Evolutionary conservation across 371 early-diverging fungal species (phyloP), one percentile per base, ranked within the genome.

Genomic region (Actinomucor elegans): DNA sequence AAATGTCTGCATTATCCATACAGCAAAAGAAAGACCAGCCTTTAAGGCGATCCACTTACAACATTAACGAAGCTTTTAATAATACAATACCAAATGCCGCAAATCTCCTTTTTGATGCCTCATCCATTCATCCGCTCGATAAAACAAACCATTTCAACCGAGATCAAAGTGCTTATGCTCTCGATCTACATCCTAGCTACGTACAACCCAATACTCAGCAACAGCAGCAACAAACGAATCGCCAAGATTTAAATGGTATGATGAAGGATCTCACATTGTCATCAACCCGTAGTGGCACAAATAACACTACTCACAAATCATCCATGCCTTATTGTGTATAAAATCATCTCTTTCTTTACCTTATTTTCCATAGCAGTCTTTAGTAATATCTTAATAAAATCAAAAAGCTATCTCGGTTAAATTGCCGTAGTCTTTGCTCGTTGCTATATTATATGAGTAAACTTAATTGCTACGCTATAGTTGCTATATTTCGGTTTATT

Each of bases 41-140:
- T 18, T 49, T 49, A 29, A 36, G 36, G 20, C 37, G 49, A 8
- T 49, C 49, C 24, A 49, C 49, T 4, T 49, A 49, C 26, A 49
- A 49, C 29, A 49, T 49, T 18, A 20, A 28, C 27, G 49, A 49
- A 15, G 49, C 49, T 29, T 49, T 37, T 8, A 38, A 49, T 17
- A 29, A 31, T 9, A 31, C 32, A 21, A 47, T 47, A 31, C 32
- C 49, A 26, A 28, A 40, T 24, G 10, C 37, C 15, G 15, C 36
- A 26, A 35, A 49, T n/a, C n/a, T n/a, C 29, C 8, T 35, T 3
- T 14, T 49, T 5, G 38, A 49, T 15, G 0, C 27, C 2, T 49
- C 37, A 4, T 49, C 49, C 20, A 38, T 49, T 20, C 49, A 49
- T 38, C 49, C 49, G 2, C 29, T 49, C 5, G 18, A 49, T 17